These are phyloP conservation scores for Clarireedia homoeocarpa DNA, from an alignment of 2,329 filamentous ascomycete genomes.

Conservation along the genomic window DNA sequence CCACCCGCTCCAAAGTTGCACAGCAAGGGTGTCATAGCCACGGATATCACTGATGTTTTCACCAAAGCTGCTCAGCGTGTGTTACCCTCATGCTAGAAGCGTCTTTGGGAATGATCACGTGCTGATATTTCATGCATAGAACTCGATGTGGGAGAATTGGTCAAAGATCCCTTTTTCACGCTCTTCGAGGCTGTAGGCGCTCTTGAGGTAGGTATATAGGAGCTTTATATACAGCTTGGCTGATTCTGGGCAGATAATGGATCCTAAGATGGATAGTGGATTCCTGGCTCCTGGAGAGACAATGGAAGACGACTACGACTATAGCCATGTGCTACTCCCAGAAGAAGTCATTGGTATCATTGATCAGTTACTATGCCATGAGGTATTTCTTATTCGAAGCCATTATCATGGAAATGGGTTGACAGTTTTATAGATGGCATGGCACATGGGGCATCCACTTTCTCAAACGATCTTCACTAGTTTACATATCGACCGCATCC, in stretches of 20 bases:
- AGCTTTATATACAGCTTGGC: background rate
- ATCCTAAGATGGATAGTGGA: constrained; percentile 97
- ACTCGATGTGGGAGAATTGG: constrained; percentile 69
- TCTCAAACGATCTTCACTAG: constrained; percentile 94
- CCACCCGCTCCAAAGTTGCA: constrained; percentile 27
- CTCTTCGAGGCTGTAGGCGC: constrained; percentile 90
- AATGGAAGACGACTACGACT: constrained; percentile 78
- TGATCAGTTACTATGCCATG: constrained; percentile 82
- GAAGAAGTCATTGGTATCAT: constrained; percentile 87
- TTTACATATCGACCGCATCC: constrained; percentile 76
- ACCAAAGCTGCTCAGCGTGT: constrained; percentile 44
- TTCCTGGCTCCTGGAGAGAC: constrained; percentile 69
- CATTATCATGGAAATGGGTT: background rate
- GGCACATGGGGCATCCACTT: constrained; percentile 92
- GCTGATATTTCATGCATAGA: constrained; percentile 40
- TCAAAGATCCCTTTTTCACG: constrained; percentile 92
- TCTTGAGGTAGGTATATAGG: constrained; percentile 50
- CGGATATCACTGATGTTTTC: constrained; percentile 53
- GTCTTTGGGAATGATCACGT: constrained; percentile 16
- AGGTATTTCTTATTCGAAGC: constrained; percentile 45
- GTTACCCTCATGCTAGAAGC: constrained; percentile 17
- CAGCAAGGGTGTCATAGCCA: constrained; percentile 43
- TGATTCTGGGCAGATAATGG: constrained; percentile 69
- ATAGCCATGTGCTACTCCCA: constrained; percentile 57
- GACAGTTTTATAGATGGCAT: constrained; percentile 62